Evolutionary conservation across 2,329 filamentous ascomycete species (phyloP), one percentile per base, ranked within the genome.

Genomic region (Fusarium napiforme): DNA sequence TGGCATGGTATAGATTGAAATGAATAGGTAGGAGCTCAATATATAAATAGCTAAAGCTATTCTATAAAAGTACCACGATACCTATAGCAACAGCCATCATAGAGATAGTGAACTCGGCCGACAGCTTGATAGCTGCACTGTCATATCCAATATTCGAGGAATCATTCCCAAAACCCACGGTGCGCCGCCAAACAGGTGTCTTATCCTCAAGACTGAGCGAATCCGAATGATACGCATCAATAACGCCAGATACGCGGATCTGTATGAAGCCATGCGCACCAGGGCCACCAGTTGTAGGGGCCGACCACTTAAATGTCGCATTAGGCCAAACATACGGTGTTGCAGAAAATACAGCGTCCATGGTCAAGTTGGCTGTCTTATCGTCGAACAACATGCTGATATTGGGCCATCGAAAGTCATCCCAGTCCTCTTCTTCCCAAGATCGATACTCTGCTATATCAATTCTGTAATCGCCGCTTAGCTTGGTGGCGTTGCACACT

Each of bases 161-260:
- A 14, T 67, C 36, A 0, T 67, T 67, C 16, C 55, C 53, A 12
- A 67, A 67, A 0, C 64, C 63, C 5, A 67, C 64, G 3, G 64
- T 67, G 1, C 64, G 64, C 3, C 23, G 2, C 64, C 64, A 67
- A 2, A 16, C n/a, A 42, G 64, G 64, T 0, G 12, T n/a, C 2
- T 4, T n/a, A 1, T 46, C 14, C 4, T 67, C 7, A 6, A 67
- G 30, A 6, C 34, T 67, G 2, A 67, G 15, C 1, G 18, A 26
- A 42, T 67, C 64, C 2, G 64, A 67, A 6, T 67, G 64, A 4
- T 53, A 61, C 16, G 55, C 9, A 9, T 67, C 64, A 1, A 67
- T 10, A 11, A 19, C 14, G 3, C 64, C 64, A 23, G 63, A 34
- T 0, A 67, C 32, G 0, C 32, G 52, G 16, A 67, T 16, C 11